Conservation (phyloP, 768 basidiomycete genomes). For the Grammothele lineata region DNA sequence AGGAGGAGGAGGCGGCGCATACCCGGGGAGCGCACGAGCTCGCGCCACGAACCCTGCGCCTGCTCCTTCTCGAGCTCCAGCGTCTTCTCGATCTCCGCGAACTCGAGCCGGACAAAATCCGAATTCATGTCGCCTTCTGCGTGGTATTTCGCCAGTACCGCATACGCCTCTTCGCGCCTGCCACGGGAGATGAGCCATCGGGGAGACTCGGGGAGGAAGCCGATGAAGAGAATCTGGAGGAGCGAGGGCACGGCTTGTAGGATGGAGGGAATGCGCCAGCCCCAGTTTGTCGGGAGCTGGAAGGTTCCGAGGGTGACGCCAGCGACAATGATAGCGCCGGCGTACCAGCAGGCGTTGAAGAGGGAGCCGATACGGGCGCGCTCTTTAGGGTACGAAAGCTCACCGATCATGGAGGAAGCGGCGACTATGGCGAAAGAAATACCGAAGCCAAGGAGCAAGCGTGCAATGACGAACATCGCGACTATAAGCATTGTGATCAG, state of each 20-base stretch:
- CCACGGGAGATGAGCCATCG: slow-evolving; percentile 59
- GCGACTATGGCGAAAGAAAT: slow-evolving; percentile 60
- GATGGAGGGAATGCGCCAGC: slow-evolving; percentile 65
- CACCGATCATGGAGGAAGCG: slow-evolving; percentile 64
- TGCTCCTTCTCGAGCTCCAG: slow-evolving; percentile 48
- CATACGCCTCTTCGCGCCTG: slow-evolving; percentile 62
- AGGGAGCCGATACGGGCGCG: slow-evolving; percentile 60
- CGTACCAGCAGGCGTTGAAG: slow-evolving; percentile 62
- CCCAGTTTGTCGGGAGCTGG: slow-evolving; percentile 52
- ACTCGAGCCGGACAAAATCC: slow-evolving; percentile 57
- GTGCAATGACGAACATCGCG: slow-evolving; percentile 55
- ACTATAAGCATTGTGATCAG: slow-evolving; percentile 29
- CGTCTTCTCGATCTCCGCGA: slow-evolving; percentile 48
- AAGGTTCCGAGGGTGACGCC: slow-evolving; percentile 64
- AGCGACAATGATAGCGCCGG: slow-evolving; percentile 55
- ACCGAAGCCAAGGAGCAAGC: slow-evolving; percentile 54
- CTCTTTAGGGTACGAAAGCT: slow-evolving; percentile 68
- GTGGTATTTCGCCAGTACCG: slow-evolving; percentile 53
- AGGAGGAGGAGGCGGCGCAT: slow-evolving; percentile 51
- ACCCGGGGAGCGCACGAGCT: slow-evolving; percentile 42
- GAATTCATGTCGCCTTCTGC: slow-evolving; percentile 52
- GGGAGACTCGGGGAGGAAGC: slow-evolving; percentile 60
- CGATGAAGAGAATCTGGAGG: slow-evolving; percentile 52
- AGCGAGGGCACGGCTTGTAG: slow-evolving; percentile 52
- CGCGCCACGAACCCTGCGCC: slow-evolving; percentile 42